Percentiles rank a stretch among this genome's conserved stretches.
phyloP scores from a whole-genome alignment of 805 yeast species.

The Saturnispora hagleri region DNA sequence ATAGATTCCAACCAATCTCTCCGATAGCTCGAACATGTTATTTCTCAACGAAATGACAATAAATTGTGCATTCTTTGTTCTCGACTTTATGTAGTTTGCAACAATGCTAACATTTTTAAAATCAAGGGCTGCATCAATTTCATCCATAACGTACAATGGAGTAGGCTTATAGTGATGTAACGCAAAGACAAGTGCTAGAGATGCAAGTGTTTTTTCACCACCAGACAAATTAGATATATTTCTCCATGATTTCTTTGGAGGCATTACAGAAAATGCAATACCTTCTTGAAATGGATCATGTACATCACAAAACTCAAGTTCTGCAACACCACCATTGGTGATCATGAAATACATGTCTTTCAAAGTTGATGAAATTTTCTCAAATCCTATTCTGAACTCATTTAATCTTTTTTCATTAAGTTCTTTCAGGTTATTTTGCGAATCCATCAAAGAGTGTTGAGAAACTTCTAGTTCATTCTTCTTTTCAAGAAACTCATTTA shows the following conservation, averaged over 20 bases:
- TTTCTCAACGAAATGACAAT: constrained; percentile 91
- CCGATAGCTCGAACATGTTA: constrained; percentile 96
- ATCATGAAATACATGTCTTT: constrained; percentile 98
- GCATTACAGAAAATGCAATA: constrained; percentile 94
- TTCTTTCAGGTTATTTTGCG: constrained; percentile 42
- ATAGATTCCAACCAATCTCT: constrained; percentile 90
- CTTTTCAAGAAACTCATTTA: constrained; percentile 53
- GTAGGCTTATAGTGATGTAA: constrained; percentile 94
- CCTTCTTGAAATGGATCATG: constrained; percentile 98
- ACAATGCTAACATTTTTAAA: constrained; percentile 95
- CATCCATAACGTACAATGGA: constrained; percentile 97
- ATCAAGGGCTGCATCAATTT: constrained; percentile 97
- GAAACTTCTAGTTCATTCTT: constrained; percentile 61
- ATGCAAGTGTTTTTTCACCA: constrained; percentile 93
- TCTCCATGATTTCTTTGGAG: constrained; percentile 97
- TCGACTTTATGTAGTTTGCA: constrained; percentile 91
- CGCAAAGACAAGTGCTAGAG: constrained; percentile 92
- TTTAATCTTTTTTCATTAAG: constrained; percentile 65
- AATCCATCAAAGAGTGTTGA: constrained; percentile 27
- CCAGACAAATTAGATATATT: constrained; percentile 93
- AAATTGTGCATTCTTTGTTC: constrained; percentile 94
- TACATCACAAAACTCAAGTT: constrained; percentile 87
- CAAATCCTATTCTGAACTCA: constrained; percentile 92
- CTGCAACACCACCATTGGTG: constrained; percentile 99
- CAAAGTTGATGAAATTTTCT: constrained; percentile 72